Evolutionary conservation across 345 rosid genomes (phyloP), one percentile per base, ranked within the genome.

Genomic region (Murraya koenigii): DNA sequence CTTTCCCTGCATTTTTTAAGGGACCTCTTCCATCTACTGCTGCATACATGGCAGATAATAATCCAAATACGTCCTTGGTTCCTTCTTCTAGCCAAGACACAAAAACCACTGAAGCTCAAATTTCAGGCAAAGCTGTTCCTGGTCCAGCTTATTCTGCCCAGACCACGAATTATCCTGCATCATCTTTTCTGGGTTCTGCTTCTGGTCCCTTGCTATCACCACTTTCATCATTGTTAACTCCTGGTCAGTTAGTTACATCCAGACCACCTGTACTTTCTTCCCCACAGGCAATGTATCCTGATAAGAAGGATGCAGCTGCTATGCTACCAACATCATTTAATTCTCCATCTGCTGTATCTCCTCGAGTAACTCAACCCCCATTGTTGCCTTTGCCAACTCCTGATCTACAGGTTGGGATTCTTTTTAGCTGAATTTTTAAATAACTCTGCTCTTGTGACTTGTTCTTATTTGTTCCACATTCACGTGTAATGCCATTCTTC

Each of bases 381-480:
- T 75, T 86, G 67, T 79, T 86, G 85, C 88, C 85, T 28, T 76
- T 83, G 73, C 88, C 85, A 36, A 30, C 61, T 38, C 30, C 83
- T 73, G 55, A 44, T 11, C 78, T 33, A 56, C 79, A 83, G 85
- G 83, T 86, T 36, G 22, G 75, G 11, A 20, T 8, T 64, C 22
- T 75, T 8, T 47, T 26, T 8, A 69, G n/a, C 71, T 23, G 22
- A 35, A 25, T 26, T 56, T 66, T 4, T 76, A 5, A 28, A 35
- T 52, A 17, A 5, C 25, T 55, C 13, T 55, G 28, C 11, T 67
- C 49, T 23, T 5, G 20, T 23, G 13, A 22, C 23, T n/a, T 66
- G n/a, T 23, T 75, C 64, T 23, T 32, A 23, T 75, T 49, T 65
- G 33, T 64, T 62, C 49, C n/a, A 63, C 32, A 63, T 75, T 60